Evolutionary conservation across 1,284 basidiomycete species (phyloP).

Genomic region (Fomitiporia mediterranea): DNA sequence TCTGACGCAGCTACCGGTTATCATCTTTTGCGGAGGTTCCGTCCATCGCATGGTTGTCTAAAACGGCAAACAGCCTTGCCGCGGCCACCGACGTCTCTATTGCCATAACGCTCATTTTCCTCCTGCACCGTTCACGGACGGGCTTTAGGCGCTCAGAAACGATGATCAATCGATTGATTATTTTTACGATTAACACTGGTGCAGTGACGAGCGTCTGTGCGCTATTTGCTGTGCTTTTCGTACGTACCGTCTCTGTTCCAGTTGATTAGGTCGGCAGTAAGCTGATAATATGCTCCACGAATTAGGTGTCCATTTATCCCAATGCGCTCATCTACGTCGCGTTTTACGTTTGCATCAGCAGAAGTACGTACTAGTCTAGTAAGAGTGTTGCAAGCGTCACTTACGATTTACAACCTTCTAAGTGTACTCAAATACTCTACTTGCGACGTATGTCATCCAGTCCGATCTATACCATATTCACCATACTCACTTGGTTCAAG

Average conservation of each 20-base stretch:
- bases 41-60: conserved; percentile 12
- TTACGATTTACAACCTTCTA: not conserved
- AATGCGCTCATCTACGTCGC: conserved; percentile 17
- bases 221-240: conserved; percentile 15
- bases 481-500: not conserved
- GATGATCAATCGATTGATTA: conserved; percentile 19
- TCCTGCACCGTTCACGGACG: conserved; percentile 17
- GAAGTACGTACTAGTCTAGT: conserved; percentile 7
- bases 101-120: conserved; percentile 17
- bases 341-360: conserved; percentile 14
- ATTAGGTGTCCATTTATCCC: conserved; percentile 11
- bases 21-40: not conserved
- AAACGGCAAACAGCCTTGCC: conserved; percentile 11
- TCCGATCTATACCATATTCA: not conserved
- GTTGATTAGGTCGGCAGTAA: not conserved
- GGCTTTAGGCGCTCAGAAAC: conserved; percentile 20
- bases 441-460: conserved; percentile 12
- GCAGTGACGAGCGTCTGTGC: conserved; percentile 19
- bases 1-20: not conserved
- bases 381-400: not conserved
- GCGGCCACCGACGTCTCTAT: conserved; percentile 20
- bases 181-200: conserved; percentile 21
- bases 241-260: not conserved
- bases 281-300: not conserved
- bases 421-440: conserved; percentile 17